phyloP scores from a whole-genome alignment of 768 basidiomycete genomes.

The Leccinum uliginosum region DNA sequence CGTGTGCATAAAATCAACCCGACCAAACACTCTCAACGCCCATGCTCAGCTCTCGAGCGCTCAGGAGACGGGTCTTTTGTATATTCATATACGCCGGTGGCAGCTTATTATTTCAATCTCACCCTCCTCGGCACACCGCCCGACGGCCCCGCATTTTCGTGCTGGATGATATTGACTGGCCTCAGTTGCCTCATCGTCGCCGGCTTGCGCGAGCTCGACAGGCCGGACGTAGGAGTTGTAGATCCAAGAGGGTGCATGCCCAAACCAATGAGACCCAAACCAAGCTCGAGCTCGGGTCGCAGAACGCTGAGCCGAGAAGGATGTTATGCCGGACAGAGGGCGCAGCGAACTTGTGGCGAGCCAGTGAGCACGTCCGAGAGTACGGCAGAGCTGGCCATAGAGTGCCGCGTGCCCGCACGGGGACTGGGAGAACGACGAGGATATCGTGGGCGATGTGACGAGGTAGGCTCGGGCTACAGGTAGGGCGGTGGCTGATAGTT shows the following conservation, averaged over 20 bases:
- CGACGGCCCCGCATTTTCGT: too few species aligned
- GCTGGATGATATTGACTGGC: too few species aligned
- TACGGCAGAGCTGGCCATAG: slow-evolving; percentile 19
- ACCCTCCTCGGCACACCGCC: slow-evolving; percentile 32
- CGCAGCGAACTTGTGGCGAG: slow-evolving; percentile 19
- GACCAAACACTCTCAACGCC: too few species aligned
- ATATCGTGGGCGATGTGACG: slow-evolving; percentile 55
- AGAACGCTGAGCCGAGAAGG: slow-evolving; percentile 36
- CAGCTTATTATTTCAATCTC: slow-evolving; percentile 68
- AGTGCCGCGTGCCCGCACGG: slow-evolving; percentile 18
- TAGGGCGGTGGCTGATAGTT: slow-evolving; percentile 59
- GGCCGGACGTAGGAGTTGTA: slow-evolving; percentile 20
- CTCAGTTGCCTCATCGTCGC: too few species aligned
- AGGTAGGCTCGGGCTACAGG: slow-evolving; percentile 72
- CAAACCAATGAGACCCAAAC: slow-evolving; percentile 20
- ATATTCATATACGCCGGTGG: slow-evolving; percentile 80
- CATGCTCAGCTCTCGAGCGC: too few species aligned
- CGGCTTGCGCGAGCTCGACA: slow-evolving; percentile 12
- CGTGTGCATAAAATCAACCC: too few species aligned
- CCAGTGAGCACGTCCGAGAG: slow-evolving; percentile 14
- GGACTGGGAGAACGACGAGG: slow-evolving; percentile 33
- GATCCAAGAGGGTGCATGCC: slow-evolving; percentile 14
- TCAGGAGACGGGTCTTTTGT: slow-evolving; percentile 4
- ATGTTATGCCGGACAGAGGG: slow-evolving; percentile 24
- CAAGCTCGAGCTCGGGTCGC: slow-evolving; percentile 40